These are phyloP conservation scores for Miscanthus lutarioriparius DNA, from an alignment of 176 grass and related monocot species.

Conservation along the genomic window DNA sequence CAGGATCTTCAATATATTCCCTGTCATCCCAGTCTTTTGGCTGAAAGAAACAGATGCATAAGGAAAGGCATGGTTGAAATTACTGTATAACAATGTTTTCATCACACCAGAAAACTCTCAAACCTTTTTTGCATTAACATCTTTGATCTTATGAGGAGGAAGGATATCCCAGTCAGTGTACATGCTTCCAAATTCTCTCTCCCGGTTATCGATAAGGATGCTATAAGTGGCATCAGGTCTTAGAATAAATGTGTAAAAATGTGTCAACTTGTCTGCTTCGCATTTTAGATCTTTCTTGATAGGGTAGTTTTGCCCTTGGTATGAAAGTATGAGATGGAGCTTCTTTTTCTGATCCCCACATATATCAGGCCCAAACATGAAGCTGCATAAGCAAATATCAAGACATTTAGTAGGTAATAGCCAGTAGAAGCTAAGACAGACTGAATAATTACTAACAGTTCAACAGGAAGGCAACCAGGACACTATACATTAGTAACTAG, in stretches of 20 bases:
- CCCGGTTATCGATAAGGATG: conserved; percentile 88
- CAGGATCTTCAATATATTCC: conserved; percentile 90
- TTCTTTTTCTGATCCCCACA: conserved; percentile 98
- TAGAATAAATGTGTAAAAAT: conserved; percentile 98
- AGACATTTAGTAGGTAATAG: conserved; percentile 21
- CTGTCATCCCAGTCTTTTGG: conserved; percentile 95
- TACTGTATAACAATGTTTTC: background rate
- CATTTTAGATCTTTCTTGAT: conserved; percentile 97
- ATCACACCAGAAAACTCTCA: background rate
- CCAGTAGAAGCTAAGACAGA: background rate
- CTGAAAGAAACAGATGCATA: conserved; percentile 50
- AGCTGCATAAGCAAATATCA: conserved; percentile 56
- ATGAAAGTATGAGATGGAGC: conserved; percentile 94
- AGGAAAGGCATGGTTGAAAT: background rate
- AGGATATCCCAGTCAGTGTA: conserved; percentile 99
- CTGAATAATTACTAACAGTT: background rate
- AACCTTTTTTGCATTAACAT: conserved; percentile 83
- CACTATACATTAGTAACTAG: background rate
- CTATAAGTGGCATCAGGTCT: conserved; percentile 96
- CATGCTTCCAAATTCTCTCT: conserved; percentile 97
- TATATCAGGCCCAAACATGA: conserved; percentile 98
- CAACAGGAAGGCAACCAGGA: background rate
- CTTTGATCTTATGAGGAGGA: conserved; percentile 92
- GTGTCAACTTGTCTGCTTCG: conserved; percentile 88
- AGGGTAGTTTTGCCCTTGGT: conserved; percentile 98